A percentile compares a stretch with the other conserved stretches of the same genome.
Evolutionary conservation across 495 filamentous ascomycete genomes (phyloP).

Genomic region (Glutinoglossum americanum): DNA sequence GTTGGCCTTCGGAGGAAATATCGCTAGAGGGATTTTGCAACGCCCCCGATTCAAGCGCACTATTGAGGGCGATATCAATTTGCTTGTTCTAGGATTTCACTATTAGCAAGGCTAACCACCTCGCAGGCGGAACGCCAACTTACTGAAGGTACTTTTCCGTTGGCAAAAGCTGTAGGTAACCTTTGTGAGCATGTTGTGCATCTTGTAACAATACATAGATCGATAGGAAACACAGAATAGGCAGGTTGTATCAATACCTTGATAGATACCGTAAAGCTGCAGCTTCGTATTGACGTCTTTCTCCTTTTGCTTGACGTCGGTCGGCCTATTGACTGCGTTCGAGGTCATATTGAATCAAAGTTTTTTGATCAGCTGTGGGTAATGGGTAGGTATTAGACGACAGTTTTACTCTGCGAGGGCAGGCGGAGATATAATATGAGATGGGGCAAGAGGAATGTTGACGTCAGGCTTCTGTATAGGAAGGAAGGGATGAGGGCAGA

Average conservation of each 20-base stretch:
- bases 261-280: constrained; percentile 80
- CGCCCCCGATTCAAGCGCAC: constrained; percentile 43
- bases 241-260: constrained; percentile 28
- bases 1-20: constrained; percentile 62
- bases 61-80: constrained; percentile 86
- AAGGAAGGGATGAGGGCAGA: too few relatives aligned
- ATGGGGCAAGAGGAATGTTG: too few relatives aligned
- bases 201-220: background rate
- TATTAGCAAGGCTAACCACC: background rate
- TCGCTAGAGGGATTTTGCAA: constrained; percentile 50
- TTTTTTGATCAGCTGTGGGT: too few relatives aligned
- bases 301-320: constrained; percentile 36
- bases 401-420: too few relatives aligned
- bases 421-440: too few relatives aligned
- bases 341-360: constrained; percentile 21
- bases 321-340: constrained; percentile 40
- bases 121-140: constrained; percentile 13
- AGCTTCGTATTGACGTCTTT: constrained; percentile 80
- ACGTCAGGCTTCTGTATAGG: too few relatives aligned
- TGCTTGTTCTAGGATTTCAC: constrained; percentile 46
- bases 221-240: too few relatives aligned
- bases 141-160: constrained; percentile 82
- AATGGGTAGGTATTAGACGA: too few relatives aligned
- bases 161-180: constrained; percentile 43
- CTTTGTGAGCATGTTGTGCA: background rate